Conservation (phyloP, 352 stramenopile species). For the Pythium biforme region DNA sequence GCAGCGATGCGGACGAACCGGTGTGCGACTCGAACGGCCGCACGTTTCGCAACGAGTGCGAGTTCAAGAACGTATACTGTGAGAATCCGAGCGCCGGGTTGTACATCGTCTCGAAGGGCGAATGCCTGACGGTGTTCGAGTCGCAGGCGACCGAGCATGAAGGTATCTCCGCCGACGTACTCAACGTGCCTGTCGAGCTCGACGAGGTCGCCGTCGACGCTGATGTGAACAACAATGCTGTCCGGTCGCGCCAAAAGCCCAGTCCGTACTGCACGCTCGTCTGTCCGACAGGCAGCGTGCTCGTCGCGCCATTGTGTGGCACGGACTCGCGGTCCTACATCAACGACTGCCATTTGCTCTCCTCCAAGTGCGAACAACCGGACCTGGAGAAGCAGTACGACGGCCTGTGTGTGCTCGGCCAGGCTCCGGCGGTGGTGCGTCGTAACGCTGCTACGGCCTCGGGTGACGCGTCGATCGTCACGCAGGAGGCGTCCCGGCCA, state of each 20-base stretch:
- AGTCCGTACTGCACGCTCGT: constrained; percentile 21
- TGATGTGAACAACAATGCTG: neutral
- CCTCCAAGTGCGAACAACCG: constrained; percentile 46
- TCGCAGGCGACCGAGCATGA: neutral
- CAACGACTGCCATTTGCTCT: constrained; percentile 44
- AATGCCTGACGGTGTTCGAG: neutral
- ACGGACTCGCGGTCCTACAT: constrained; percentile 35
- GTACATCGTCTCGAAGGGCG: constrained; percentile 19
- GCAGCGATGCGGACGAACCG: constrained; percentile 35
- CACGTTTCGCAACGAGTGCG: constrained; percentile 60
- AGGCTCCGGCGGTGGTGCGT: neutral
- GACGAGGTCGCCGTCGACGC: constrained; percentile 13
- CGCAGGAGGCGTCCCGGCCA: constrained; percentile 5
- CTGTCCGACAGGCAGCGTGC: constrained; percentile 20
- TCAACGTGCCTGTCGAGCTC: constrained; percentile 13
- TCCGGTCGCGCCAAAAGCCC: neutral
- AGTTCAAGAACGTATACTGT: constrained; percentile 52
- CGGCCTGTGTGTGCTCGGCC: constrained; percentile 29
- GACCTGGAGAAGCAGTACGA: constrained; percentile 41
- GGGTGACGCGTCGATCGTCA: neutral
- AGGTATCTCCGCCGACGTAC: constrained; percentile 1
- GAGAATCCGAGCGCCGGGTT: constrained; percentile 28
- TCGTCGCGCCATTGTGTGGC: constrained; percentile 35
- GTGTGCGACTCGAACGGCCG: constrained; percentile 59
- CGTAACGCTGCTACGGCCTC: neutral